Evolutionary conservation across 768 basidiomycete species (phyloP).

Genomic region (Asterophora parasitica): DNA sequence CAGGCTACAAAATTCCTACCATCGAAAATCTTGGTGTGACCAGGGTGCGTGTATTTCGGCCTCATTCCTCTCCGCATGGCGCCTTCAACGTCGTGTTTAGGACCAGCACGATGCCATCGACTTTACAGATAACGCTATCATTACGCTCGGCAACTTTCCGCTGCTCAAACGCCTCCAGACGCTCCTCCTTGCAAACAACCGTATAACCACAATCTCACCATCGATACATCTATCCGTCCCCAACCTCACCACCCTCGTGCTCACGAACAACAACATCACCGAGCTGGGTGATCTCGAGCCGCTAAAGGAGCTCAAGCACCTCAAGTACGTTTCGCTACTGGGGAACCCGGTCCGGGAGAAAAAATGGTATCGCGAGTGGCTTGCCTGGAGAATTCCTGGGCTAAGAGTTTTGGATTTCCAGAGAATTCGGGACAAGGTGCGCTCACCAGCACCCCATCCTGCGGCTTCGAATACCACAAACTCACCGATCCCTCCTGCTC

Average conservation of each 20-base stretch:
- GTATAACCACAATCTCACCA: slow-evolving; percentile 76
- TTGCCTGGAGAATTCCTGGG: slow-evolving; percentile 81
- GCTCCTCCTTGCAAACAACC: slow-evolving; percentile 86
- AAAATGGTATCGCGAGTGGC: slow-evolving; percentile 97
- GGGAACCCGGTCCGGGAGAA: slow-evolving; percentile 86
- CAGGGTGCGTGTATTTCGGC: slow-evolving; percentile 46
- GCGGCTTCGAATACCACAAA: slow-evolving; percentile 21
- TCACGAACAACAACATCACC: slow-evolving; percentile 75
- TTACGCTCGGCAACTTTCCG: slow-evolving; percentile 79
- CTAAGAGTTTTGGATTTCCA: slow-evolving; percentile 94
- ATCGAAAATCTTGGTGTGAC: slow-evolving; percentile 97
- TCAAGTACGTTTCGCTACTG: slow-evolving; percentile 72
- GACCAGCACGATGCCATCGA: slow-evolving; percentile 95
- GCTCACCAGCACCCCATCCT: slow-evolving; percentile 38
- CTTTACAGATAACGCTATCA: slow-evolving; percentile 87
- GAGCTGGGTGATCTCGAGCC: slow-evolving; percentile 87
- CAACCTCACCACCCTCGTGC: slow-evolving; percentile 76
- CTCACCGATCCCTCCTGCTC: slow-evolving; percentile 17
- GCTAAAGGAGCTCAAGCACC: slow-evolving; percentile 65
- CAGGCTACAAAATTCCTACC: slow-evolving; percentile 90
- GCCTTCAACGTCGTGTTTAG: slow-evolving; percentile 31
- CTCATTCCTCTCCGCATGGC: slow-evolving; percentile 13
- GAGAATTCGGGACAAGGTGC: slow-evolving; percentile 91
- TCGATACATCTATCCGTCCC: slow-evolving; percentile 81
- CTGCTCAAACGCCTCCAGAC: slow-evolving; percentile 80